Base-by-base conservation (phyloP, 768 basidiomycete species). In the Trametes villosa region DNA sequence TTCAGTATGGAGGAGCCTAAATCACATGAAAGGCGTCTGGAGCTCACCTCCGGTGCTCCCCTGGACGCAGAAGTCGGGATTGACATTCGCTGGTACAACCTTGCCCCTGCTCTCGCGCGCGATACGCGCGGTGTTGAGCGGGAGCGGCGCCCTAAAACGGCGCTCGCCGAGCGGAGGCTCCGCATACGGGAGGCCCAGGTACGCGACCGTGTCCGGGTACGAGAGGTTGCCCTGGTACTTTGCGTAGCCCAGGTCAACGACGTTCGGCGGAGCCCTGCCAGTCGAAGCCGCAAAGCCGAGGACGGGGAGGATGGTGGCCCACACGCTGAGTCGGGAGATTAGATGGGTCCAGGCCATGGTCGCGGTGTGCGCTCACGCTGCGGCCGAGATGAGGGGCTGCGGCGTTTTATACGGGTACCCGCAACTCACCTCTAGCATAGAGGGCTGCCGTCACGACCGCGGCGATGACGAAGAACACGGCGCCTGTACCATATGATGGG, bases 21-120 rank as follows among this genome's bases (percentile, higher is more conserved):
- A 17, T 38, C 8, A 6, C 13, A 15, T 29, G 24, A 9, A 30
- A 18, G 22, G 18, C 3, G 18, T 48, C 9, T 29, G 18, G 9
- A 4, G 62, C 76, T 57, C 54, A 81, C 83, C 68, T 57, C 81
- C 80, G 0, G 75, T 84, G 15, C 77, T 79, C 7, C 84, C 85
- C 70, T 88, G 87, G 36, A 88, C 70, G 62, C 86, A 87, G 62
- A 84, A 84, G 1, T 82, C 72, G 0, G 86, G 84, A 64, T 87
- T 82, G 36, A 74, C 57, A 1, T 79, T 81, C 2, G 83, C 83
- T 67, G 86, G 76, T n/a, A 87, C 65, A 18, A 83, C 72, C 29
- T 67, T 34, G 3, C 80, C 80, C 9, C 68, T 66, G 1, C 74
- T 62, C 42, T 76, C 75, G 24, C 64, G 48, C 6, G 74, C 48